Conservation (phyloP, 2,329 filamentous ascomycete genomes). For the Alternaria rosae region DNA sequence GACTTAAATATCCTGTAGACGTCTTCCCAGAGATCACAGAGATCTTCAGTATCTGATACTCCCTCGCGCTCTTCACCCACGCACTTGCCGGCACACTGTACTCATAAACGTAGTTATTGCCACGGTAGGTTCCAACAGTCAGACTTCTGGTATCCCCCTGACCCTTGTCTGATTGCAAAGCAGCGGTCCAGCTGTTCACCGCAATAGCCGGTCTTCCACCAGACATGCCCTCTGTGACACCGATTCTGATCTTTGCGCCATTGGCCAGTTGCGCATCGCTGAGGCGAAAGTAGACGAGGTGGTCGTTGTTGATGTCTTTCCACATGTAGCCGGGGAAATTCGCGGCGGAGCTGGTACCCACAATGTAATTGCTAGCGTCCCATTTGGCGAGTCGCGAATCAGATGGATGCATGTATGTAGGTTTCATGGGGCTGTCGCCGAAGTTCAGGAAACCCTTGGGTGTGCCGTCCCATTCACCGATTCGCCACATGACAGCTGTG, state of each 20-base stretch:
- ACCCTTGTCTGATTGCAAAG: conserved; percentile 22
- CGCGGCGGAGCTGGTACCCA: conserved; percentile 20
- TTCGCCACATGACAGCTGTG: conserved; percentile 63
- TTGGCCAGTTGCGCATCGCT: conserved; percentile 28
- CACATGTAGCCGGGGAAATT: conserved; percentile 54
- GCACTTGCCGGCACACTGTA: conserved; percentile 32
- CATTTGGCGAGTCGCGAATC: conserved; percentile 42
- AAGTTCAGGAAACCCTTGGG: conserved; percentile 64
- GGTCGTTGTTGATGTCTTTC: conserved; percentile 53
- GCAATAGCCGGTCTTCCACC: conserved; percentile 27
- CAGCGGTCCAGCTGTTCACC: conserved; percentile 26
- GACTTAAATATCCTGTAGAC: conserved; percentile 28
- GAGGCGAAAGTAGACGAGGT: conserved; percentile 52
- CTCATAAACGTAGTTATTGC: conserved; percentile 34
- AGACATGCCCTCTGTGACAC: conserved; percentile 29
- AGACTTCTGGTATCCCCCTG: conserved; percentile 30
- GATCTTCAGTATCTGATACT: conserved; percentile 31
- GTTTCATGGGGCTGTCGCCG: conserved; percentile 51
- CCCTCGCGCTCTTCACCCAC: conserved; percentile 24
- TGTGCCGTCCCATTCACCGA: conserved; percentile 70
- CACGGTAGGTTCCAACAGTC: conserved; percentile 34
- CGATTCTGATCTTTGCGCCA: conserved; percentile 29
- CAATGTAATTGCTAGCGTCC: conserved; percentile 28
- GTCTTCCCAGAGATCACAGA: conserved; percentile 30
- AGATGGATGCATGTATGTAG: conserved; percentile 54